Evolutionary conservation across 106 monocot genomes (phyloP), one percentile per base, ranked within the genome.

Genomic region (Acorus gramineus): DNA sequence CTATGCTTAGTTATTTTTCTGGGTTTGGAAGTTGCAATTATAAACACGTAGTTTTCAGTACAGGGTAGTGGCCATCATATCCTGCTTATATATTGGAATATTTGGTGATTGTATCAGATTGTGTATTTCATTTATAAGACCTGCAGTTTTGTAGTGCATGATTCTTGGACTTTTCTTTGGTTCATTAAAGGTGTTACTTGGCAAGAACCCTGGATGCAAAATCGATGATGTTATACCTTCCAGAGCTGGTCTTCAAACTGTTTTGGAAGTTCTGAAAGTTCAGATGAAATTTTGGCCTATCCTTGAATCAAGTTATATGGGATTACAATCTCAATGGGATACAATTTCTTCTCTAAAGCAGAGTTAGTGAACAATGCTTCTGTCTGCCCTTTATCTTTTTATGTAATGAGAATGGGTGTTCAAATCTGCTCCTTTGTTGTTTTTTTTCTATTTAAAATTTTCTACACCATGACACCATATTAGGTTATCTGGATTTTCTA

Each of bases 251-350:
- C 56, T 86, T 44, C 70, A 71, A 61, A 84, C 86, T 48, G 69
- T 86, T 63, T 45, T 94, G 44, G 86, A 84, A 68, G 93, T 94
- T 55, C 51, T 89, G 65, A 71, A 68, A 62, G 75, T 86, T 72
- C 93, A 89, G 61, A 50, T 81, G 53, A 67, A 83, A n/a, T 94
- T 62, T 78, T 94, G 93, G 93, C 86, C 93, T 53, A 53, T 73
- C 45, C 77, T 94, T 49, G 62, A 65, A 55, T 46, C 74, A 47
- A 72, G 11, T 44, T 86, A 72, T 73, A 11, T 49, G 9, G 13
- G 51, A 11, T 42, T 93, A 14, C 57, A 62, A 55, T 55, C 73
- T 49, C 64, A 83, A 49, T 82, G 78, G 81, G 73, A 68, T 44
- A 62, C 52, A 13, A 47, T 76, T 63, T 56, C 71, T 55, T 65